Conservation (phyloP, 441 rosid genomes). For the Euphorbia corollata region DNA sequence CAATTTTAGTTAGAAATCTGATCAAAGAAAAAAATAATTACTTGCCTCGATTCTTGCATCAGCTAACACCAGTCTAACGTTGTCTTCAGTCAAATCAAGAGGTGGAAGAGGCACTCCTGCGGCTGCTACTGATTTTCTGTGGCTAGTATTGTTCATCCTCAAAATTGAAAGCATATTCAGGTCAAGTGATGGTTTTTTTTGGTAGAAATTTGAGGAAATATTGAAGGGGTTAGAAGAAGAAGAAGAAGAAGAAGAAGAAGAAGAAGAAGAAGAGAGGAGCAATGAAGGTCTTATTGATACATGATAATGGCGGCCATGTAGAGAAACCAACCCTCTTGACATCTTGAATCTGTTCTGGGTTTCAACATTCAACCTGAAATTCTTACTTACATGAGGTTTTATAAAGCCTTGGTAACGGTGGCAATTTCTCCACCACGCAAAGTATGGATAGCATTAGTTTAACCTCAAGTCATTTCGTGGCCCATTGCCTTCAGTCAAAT, state of each 20-base stretch:
- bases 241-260: not conserved
- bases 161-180: slow-evolving; percentile 3
- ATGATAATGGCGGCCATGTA: slow-evolving; percentile 8
- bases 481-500: not conserved
- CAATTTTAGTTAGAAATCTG: not conserved
- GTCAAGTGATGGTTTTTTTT: slow-evolving; percentile 4
- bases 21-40: not conserved
- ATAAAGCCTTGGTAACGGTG: slow-evolving; percentile 20
- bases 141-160: not conserved
- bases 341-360: slow-evolving; percentile 2
- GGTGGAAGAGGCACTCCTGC: slow-evolving; percentile 48
- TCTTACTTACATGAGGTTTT: not conserved
- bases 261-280: not conserved
- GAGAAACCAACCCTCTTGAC: slow-evolving; percentile 9
- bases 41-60: slow-evolving; percentile 76
- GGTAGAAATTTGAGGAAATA: not conserved
- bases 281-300: slow-evolving; percentile 8
- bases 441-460: slow-evolving; percentile 7
- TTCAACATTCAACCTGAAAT: not conserved
- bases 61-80: slow-evolving; percentile 48
- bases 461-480: not conserved
- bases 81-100: slow-evolving; percentile 83
- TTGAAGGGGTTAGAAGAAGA: not conserved
- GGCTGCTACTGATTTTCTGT: slow-evolving; percentile 16
- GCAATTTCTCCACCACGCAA: slow-evolving; percentile 25